Evolutionary conservation across 1,284 basidiomycete genomes (phyloP).

Genomic region (Sporisorium scitamineum): DNA sequence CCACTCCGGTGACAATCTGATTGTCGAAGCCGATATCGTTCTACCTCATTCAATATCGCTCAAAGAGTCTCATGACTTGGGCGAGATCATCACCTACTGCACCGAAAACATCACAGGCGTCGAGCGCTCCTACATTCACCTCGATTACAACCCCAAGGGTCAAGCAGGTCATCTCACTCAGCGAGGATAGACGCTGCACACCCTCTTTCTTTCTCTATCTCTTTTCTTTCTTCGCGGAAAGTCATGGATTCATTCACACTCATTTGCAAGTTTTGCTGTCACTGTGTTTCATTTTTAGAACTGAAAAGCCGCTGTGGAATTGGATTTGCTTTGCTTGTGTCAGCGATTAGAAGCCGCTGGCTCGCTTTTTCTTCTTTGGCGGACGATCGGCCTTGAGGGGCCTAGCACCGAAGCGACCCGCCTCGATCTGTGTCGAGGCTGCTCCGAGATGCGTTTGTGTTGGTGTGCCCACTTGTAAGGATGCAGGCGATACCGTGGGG

Average conservation of each 20-base stretch:
- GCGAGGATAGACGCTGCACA: slow-evolving; percentile 33
- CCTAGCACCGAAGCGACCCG: slow-evolving; percentile 38
- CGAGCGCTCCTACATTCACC: slow-evolving; percentile 62
- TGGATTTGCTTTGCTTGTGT: not conserved
- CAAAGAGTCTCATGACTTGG: slow-evolving; percentile 67
- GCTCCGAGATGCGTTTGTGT: slow-evolving; percentile 10
- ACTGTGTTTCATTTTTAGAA: not conserved
- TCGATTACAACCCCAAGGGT: slow-evolving; percentile 64
- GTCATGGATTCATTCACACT: not conserved
- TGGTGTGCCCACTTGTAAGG: slow-evolving; percentile 21
- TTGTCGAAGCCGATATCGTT: slow-evolving; percentile 66
- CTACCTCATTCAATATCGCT: slow-evolving; percentile 61
- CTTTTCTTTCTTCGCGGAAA: not conserved
- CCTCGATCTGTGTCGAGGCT: slow-evolving; percentile 39
- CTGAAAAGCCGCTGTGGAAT: not conserved
- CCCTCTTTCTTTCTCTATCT: not conserved
- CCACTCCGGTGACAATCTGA: slow-evolving; percentile 66
- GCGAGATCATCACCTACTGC: slow-evolving; percentile 67
- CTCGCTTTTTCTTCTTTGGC: slow-evolving; percentile 42
- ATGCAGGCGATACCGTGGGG: slow-evolving; percentile 27
- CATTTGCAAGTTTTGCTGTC: not conserved
- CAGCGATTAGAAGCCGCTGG: slow-evolving; percentile 31
- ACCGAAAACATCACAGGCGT: slow-evolving; percentile 59
- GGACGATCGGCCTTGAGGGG: slow-evolving; percentile 13
- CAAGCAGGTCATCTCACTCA: slow-evolving; percentile 62